Conservation (phyloP, 305 asterid species). For the Fraxinus floribunda region DNA sequence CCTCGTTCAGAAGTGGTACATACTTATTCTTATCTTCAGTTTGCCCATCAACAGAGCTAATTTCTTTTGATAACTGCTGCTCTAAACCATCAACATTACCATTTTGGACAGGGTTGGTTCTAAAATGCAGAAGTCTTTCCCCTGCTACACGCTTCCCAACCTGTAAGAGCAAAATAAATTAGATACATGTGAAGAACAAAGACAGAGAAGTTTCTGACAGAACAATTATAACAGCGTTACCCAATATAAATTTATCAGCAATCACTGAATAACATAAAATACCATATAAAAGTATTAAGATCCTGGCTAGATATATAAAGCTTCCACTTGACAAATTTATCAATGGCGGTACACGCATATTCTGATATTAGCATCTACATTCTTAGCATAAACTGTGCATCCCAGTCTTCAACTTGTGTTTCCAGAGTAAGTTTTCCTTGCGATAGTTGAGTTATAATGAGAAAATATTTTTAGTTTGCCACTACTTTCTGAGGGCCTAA, state of each 20-base stretch:
- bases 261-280: not conserved
- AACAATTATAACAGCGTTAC: not conserved
- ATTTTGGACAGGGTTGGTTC: conserved; percentile 37
- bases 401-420: not conserved
- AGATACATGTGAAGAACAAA: conserved; percentile 22
- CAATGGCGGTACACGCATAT: not conserved
- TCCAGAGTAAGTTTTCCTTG: not conserved
- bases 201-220: conserved; percentile 3
- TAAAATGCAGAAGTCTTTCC: conserved; percentile 38
- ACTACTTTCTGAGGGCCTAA: not conserved
- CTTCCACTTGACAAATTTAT: not conserved
- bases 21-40: conserved; percentile 40
- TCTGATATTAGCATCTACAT: not conserved
- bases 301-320: not conserved
- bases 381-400: not conserved
- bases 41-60: conserved; percentile 36
- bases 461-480: not conserved
- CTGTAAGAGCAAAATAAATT: conserved; percentile 38
- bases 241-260: not conserved
- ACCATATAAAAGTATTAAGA: not conserved
- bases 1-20: conserved; percentile 32
- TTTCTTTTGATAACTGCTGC: conserved; percentile 37
- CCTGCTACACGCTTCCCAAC: conserved; percentile 42
- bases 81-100: conserved; percentile 38
- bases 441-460: not conserved